A percentile compares a stretch with the other conserved stretches of the same genome.
phyloP scores from a whole-genome alignment of 768 basidiomycete genomes.

The Imleria badia region DNA sequence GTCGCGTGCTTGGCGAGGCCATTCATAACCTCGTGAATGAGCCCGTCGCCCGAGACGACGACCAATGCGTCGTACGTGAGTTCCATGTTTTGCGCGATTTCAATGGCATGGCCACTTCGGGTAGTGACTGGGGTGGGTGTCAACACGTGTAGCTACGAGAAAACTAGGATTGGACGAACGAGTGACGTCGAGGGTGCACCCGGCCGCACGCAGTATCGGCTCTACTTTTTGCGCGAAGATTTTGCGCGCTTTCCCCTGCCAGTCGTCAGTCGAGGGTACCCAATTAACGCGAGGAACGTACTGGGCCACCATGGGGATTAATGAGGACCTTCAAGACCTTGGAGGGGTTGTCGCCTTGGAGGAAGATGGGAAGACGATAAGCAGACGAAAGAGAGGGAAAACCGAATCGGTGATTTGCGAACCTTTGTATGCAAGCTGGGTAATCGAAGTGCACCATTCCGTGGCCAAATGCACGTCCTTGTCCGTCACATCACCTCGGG shows the following conservation, averaged over 20 bases:
- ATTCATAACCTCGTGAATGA: conserved; percentile 82
- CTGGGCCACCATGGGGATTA: conserved; percentile 80
- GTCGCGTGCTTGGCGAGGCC: conserved; percentile 70
- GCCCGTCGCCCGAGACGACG: conserved; percentile 80
- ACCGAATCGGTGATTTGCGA: background rate
- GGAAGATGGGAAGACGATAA: conserved; percentile 1
- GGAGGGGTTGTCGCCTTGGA: conserved; percentile 49
- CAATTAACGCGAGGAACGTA: conserved; percentile 34
- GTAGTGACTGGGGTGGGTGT: conserved; percentile 52
- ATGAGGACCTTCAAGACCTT: conserved; percentile 67
- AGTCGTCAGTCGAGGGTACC: background rate
- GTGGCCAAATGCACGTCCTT: conserved; percentile 34
- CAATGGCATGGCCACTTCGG: conserved; percentile 60
- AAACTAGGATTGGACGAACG: conserved; percentile 42
- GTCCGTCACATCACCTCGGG: conserved; percentile 43
- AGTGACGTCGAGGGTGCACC: conserved; percentile 59
- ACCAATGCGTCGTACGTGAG: conserved; percentile 72
- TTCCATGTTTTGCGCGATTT: conserved; percentile 55
- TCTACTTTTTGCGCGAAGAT: conserved; percentile 60
- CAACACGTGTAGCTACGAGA: background rate
- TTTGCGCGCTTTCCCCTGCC: conserved; percentile 58
- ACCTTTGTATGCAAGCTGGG: conserved; percentile 65
- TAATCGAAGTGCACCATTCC: conserved; percentile 55
- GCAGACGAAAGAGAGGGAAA: background rate
- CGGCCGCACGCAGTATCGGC: conserved; percentile 70